Conservation (phyloP, 1,139 yeast genomes). For the Spathaspora sp. region DNA sequence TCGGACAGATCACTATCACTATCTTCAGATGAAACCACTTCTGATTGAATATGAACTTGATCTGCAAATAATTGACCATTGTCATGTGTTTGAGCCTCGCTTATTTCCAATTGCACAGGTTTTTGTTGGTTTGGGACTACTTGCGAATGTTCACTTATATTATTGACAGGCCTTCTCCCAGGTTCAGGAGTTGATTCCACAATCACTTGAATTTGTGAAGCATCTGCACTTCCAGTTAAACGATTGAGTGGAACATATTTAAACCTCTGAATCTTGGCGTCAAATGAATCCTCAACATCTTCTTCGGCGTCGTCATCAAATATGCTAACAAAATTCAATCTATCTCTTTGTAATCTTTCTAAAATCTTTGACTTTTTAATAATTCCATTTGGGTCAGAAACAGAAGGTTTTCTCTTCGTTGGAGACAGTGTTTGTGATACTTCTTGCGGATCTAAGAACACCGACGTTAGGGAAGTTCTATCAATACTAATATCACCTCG, state of each 20-base stretch:
- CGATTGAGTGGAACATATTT: constrained; percentile 13
- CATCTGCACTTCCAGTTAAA: neutral
- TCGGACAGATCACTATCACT: neutral
- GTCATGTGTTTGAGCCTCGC: too few species aligned
- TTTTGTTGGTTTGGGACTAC: too few species aligned
- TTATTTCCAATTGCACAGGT: too few species aligned
- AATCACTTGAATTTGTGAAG: neutral
- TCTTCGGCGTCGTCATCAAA: constrained; percentile 6
- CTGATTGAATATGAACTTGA: neutral
- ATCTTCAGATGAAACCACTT: neutral
- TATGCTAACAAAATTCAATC: constrained; percentile 10
- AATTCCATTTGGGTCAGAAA: neutral
- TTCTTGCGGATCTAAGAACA: neutral
- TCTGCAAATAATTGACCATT: too few species aligned
- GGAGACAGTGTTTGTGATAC: neutral
- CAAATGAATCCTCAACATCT: constrained; percentile 10
- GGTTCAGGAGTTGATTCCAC: neutral
- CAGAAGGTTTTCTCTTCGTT: neutral
- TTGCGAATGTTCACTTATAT: too few species aligned
- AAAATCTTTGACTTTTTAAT: constrained; percentile 13
- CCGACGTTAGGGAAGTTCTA: neutral
- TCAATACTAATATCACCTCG: neutral
- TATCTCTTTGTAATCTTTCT: constrained; percentile 8
- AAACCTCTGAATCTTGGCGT: constrained; percentile 8
- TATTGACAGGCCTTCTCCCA: too few species aligned